These are phyloP conservation scores for Prosopis cineraria DNA, from an alignment of 306 rosid species.

Conservation along the genomic window DNA sequence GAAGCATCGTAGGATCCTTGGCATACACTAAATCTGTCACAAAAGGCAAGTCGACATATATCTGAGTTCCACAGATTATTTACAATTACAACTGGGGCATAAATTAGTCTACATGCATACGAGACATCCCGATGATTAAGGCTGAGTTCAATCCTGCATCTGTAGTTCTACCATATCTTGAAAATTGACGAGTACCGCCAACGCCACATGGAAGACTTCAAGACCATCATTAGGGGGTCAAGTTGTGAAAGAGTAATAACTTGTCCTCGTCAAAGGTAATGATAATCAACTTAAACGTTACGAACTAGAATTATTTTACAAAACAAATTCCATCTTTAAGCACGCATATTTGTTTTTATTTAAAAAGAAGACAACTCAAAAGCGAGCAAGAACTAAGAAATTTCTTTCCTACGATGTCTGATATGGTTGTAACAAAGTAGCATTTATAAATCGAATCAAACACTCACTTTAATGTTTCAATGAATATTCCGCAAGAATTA, in stretches of 20 bases:
- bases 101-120: constrained; percentile 5
- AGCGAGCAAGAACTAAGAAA: not conserved
- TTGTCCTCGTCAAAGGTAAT: not conserved
- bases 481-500: constrained; percentile 71
- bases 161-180: not conserved
- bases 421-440: constrained; percentile 3
- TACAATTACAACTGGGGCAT: not conserved
- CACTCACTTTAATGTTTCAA: constrained; percentile 76
- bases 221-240: not conserved
- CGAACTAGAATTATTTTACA: not conserved
- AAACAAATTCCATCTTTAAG: not conserved
- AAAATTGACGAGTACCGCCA: not conserved
- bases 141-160: not conserved
- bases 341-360: not conserved
- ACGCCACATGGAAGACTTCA: not conserved
- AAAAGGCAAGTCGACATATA: constrained; percentile 33
- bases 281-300: not conserved
- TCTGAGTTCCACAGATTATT: constrained; percentile 24
- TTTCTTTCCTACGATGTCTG: not conserved
- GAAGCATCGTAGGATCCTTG: constrained; percentile 73
- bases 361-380: not conserved
- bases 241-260: not conserved
- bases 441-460: constrained; percentile 20
- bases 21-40: constrained; percentile 72
- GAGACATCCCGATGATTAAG: not conserved